Percentiles rank a stretch among this genome's conserved stretches.
Evolutionary conservation across 2,329 filamentous ascomycete genomes (phyloP).

Genomic region (Colletotrichum sp.): DNA sequence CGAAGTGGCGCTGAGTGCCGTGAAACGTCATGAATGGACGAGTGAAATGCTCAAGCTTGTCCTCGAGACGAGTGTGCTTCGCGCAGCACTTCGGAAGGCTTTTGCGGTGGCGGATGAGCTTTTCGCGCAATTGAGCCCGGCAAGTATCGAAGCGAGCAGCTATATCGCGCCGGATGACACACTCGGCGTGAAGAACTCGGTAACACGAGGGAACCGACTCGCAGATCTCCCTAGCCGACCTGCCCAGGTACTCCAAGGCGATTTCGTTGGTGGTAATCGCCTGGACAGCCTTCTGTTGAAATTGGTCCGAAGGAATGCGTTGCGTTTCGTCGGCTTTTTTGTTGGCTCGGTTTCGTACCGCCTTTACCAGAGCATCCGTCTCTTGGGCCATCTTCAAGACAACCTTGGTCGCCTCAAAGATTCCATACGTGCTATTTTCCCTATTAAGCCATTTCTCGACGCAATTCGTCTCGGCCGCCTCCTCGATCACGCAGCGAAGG

Average conservation of each 20-base stretch:
- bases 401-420: slow-evolving; percentile 25
- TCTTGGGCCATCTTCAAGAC: slow-evolving; percentile 14
- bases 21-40: slow-evolving; percentile 44
- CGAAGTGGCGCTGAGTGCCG: slow-evolving; percentile 36
- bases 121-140: slow-evolving; percentile 27
- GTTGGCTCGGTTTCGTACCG: slow-evolving; percentile 1
- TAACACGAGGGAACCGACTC: slow-evolving; percentile 31
- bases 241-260: slow-evolving; percentile 33
- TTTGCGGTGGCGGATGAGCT: slow-evolving; percentile 22
- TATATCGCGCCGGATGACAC: slow-evolving; percentile 38
- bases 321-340: not conserved
- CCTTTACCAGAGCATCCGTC: slow-evolving; percentile 14
- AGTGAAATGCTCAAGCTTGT: slow-evolving; percentile 39
- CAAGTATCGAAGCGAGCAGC: slow-evolving; percentile 31
- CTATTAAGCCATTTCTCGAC: slow-evolving; percentile 24
- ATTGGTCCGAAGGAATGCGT: slow-evolving; percentile 12
- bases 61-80: slow-evolving; percentile 25
- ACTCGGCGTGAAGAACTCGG: slow-evolving; percentile 43
- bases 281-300: not conserved
- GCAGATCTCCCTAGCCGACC: slow-evolving; percentile 37
- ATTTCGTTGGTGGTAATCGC: slow-evolving; percentile 25
- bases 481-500: slow-evolving; percentile 21
- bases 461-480: slow-evolving; percentile 24
- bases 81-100: not conserved
- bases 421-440: slow-evolving; percentile 24